phyloP scores from a whole-genome alignment of 2,329 filamentous ascomycete species.

The Cadophora sp. region DNA sequence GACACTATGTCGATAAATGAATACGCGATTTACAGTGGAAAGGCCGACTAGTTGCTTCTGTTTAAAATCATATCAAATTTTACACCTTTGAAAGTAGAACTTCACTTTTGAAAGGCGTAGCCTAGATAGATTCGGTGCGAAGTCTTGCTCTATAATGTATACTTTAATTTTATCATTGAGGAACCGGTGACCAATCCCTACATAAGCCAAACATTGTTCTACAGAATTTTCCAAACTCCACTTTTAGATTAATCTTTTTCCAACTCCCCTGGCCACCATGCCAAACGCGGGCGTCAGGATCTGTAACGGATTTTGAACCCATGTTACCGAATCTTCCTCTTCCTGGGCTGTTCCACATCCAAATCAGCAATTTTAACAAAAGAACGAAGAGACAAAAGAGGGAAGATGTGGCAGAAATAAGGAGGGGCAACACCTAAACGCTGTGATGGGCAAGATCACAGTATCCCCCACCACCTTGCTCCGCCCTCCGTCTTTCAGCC shows the following conservation, averaged over 20 bases:
- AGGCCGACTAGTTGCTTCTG: neutral
- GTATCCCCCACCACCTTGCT: neutral
- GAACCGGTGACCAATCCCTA: neutral
- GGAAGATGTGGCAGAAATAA: neutral
- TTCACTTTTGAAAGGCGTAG: neutral
- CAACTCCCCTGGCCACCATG: neutral
- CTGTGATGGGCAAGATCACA: neutral
- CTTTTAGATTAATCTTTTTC: neutral
- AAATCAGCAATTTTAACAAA: neutral
- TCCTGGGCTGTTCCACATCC: neutral
- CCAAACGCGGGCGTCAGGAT: neutral
- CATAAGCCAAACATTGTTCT: neutral
- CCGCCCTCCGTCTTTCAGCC: neutral
- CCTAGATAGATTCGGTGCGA: neutral
- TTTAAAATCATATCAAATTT: neutral
- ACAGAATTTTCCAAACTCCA: neutral
- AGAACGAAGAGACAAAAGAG: neutral
- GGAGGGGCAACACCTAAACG: neutral
- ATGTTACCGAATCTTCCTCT: neutral
- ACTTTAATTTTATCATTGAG: neutral
- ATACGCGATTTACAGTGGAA: neutral
- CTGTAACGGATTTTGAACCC: neutral
- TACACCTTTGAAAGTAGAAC: neutral
- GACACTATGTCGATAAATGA: neutral
- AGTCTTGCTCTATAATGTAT: neutral